A percentile compares a stretch with the other conserved stretches of the same genome.
These are phyloP conservation scores for Kazachstania psychrophila DNA, from an alignment of 805 yeast genomes.

Conservation along the genomic window DNA sequence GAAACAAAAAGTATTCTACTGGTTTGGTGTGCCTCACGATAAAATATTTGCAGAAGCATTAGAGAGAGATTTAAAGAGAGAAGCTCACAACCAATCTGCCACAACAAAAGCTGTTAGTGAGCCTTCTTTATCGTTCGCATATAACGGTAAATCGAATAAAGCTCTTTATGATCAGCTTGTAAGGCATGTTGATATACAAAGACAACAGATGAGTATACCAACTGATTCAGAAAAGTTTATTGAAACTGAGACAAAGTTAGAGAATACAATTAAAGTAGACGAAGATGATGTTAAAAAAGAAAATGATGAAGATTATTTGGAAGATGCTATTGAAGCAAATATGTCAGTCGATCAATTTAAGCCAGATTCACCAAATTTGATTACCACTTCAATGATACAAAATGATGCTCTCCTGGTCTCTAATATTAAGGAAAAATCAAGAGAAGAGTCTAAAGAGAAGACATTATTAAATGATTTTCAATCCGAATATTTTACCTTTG, in stretches of 20 bases:
- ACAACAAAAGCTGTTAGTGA: constrained; percentile 67
- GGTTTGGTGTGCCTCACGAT: constrained; percentile 95
- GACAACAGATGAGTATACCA: neutral
- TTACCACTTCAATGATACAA: neutral
- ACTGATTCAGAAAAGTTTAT: neutral
- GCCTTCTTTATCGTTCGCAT: constrained; percentile 72
- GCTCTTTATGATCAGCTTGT: constrained; percentile 48
- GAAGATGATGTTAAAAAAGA: neutral
- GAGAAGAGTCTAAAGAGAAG: neutral
- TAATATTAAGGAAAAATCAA: too few relatives aligned
- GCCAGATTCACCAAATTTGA: neutral
- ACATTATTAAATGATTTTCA: constrained; percentile 49
- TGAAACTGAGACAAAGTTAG: neutral
- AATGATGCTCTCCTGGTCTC: neutral
- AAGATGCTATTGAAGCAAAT: neutral
- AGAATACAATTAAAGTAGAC: neutral
- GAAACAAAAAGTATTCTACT: constrained; percentile 92
- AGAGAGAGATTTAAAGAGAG: constrained; percentile 84
- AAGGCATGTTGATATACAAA: constrained; percentile 4
- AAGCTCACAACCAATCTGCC: constrained; percentile 47
- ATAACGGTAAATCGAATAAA: constrained; percentile 36
- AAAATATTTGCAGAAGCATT: constrained; percentile 85
- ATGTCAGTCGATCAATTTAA: neutral
- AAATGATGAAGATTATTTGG: neutral
- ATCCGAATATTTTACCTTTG: constrained; percentile 51